A percentile compares a stretch with the other conserved stretches of the same genome.
phyloP scores from a whole-genome alignment of 495 filamentous ascomycete species.

The Podospora comata region DNA sequence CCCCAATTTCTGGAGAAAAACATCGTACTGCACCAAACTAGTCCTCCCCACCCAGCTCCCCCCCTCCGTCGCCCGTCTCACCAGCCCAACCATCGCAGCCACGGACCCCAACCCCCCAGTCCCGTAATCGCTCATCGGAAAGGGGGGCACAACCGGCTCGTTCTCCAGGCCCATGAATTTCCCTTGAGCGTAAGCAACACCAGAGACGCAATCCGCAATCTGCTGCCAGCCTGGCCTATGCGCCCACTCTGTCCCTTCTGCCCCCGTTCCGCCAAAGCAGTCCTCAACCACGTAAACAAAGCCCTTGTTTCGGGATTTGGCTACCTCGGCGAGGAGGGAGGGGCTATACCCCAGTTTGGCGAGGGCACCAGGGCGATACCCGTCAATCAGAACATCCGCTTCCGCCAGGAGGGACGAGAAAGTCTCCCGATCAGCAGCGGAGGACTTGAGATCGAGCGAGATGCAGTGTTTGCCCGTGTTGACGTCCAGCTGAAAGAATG shows the following conservation, averaged over 20 bases:
- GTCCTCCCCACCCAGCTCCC: conserved; percentile 65
- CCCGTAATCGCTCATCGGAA: conserved; percentile 79
- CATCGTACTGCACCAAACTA: conserved; percentile 59
- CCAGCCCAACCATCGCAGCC: conserved; percentile 61
- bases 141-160: conserved; percentile 72
- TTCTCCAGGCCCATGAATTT: conserved; percentile 61
- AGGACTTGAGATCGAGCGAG: conserved; percentile 56
- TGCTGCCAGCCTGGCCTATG: conserved; percentile 56
- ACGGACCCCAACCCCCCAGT: conserved; percentile 65
- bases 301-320: conserved; percentile 52
- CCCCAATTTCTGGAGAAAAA: conserved; percentile 62
- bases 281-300: conserved; percentile 70
- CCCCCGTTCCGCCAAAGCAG: conserved; percentile 58
- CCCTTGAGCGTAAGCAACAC: conserved; percentile 72
- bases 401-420: conserved; percentile 60
- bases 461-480: conserved; percentile 64
- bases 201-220: conserved; percentile 54
- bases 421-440: conserved; percentile 44
- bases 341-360: conserved; percentile 62
- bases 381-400: conserved; percentile 61
- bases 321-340: conserved; percentile 49
- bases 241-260: conserved; percentile 42
- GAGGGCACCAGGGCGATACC: conserved; percentile 66
- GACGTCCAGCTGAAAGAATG: conserved; percentile 77
- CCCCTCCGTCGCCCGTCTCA: conserved; percentile 56